These are phyloP conservation scores for Hemerocallis citrina DNA, from an alignment of 106 monocot species.

Conservation along the genomic window DNA sequence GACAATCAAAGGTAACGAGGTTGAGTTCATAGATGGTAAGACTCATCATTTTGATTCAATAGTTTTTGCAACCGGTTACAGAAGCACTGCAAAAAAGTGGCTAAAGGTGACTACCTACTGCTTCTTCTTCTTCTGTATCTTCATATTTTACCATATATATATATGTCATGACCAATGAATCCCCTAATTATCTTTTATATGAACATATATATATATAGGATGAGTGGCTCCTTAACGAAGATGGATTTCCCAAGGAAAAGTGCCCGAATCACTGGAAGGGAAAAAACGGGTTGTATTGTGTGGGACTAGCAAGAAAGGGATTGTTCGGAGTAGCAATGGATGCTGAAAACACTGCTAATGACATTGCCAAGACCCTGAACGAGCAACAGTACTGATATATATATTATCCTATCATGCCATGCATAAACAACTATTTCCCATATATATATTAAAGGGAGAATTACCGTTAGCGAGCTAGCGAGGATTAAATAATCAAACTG, in stretches of 20 bases:
- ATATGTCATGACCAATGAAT: too few relatives aligned
- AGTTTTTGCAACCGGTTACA: conserved; percentile 66
- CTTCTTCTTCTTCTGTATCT: neutral
- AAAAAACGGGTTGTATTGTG: conserved; percentile 56
- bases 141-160: neutral
- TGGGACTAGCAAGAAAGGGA: conserved; percentile 44
- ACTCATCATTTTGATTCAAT: conserved; percentile 39
- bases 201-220: too few relatives aligned
- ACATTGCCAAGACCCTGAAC: conserved; percentile 26
- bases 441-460: too few relatives aligned
- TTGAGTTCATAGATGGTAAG: conserved; percentile 35
- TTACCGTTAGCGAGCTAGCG: too few relatives aligned
- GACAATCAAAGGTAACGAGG: conserved; percentile 15
- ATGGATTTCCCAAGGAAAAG: conserved; percentile 40
- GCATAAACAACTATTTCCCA: too few relatives aligned
- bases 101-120: conserved; percentile 8
- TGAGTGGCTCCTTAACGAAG: conserved; percentile 37
- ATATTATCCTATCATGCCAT: too few relatives aligned
- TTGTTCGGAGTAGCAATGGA: conserved; percentile 50
- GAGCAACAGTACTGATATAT: too few relatives aligned
- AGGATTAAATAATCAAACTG: too few relatives aligned
- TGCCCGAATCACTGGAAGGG: conserved; percentile 83
- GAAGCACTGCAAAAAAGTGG: conserved; percentile 50
- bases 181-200: too few relatives aligned
- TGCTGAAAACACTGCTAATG: conserved; percentile 49